phyloP scores from a whole-genome alignment of 352 stramenopile species.

The Hyphochytrium catenoides region DNA sequence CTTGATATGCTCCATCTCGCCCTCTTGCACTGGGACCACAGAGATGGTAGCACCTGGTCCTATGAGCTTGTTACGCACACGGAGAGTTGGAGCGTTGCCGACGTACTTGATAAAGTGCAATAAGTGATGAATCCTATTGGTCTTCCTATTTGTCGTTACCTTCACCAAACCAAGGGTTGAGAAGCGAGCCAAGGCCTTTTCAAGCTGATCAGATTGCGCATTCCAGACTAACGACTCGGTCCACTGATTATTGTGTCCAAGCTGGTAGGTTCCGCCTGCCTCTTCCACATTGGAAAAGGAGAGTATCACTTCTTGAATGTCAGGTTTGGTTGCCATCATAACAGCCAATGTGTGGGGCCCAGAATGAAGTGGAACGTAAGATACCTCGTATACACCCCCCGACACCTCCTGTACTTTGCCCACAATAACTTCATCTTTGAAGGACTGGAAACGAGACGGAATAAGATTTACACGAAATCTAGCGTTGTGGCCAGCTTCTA shows the following conservation, averaged over 20 bases:
- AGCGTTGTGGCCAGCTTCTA: slow-evolving; percentile 14
- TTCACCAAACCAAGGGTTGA: slow-evolving; percentile 20
- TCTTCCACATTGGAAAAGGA: slow-evolving; percentile 32
- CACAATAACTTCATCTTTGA: slow-evolving; percentile 10
- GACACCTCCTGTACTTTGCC: slow-evolving; percentile 23
- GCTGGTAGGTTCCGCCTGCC: slow-evolving; percentile 50
- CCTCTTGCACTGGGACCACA: slow-evolving; percentile 4
- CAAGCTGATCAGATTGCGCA: slow-evolving; percentile 31
- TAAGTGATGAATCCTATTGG: slow-evolving; percentile 39
- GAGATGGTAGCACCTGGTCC: slow-evolving; percentile 7
- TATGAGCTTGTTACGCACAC: slow-evolving; percentile 25
- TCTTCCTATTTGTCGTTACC: slow-evolving; percentile 16
- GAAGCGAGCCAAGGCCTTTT: slow-evolving; percentile 13
- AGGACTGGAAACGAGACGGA: slow-evolving; percentile 10
- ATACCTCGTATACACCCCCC: slow-evolving; percentile 55
- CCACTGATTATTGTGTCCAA: too few species aligned
- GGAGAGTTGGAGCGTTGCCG: slow-evolving; percentile 1
- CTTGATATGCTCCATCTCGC: slow-evolving; percentile 37
- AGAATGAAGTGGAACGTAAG: slow-evolving; percentile 50
- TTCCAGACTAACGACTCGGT: slow-evolving; percentile 49
- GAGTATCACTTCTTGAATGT: slow-evolving; percentile 56
- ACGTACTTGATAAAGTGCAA: slow-evolving; percentile 20
- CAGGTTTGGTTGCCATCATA: slow-evolving; percentile 31
- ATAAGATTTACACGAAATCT: slow-evolving; percentile 23
- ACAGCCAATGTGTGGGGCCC: slow-evolving; percentile 61